phyloP scores from a whole-genome alignment of 2,329 filamentous ascomycete genomes.

The Ramichloridium luteum region DNA sequence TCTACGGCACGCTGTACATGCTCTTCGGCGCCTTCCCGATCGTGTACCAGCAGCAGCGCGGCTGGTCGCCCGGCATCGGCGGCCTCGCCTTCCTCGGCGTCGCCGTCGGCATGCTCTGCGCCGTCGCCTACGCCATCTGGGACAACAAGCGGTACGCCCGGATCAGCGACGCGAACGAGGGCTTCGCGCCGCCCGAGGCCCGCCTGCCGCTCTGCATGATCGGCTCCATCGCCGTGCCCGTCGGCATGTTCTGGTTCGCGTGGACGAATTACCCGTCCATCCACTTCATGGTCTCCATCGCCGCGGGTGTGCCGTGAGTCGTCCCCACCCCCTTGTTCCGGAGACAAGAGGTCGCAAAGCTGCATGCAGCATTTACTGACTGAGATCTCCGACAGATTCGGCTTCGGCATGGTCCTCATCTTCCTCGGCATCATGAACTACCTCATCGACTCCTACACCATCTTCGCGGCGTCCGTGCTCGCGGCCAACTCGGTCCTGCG shows the following conservation, averaged over 20 bases:
- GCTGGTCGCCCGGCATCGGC: constrained; percentile 47
- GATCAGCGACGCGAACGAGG: constrained; percentile 35
- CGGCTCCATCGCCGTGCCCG: constrained; percentile 49
- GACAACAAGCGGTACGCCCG: constrained; percentile 42
- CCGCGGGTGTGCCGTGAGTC: constrained; percentile 34
- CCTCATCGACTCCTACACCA: constrained; percentile 49
- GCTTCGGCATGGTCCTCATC: constrained; percentile 50
- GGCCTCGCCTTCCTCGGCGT: constrained; percentile 58
- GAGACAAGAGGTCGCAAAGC: constrained; percentile 15
- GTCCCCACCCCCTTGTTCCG: constrained; percentile 19
- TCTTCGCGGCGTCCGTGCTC: constrained; percentile 58
- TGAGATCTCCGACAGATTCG: constrained; percentile 29
- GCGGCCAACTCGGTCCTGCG: constrained; percentile 71
- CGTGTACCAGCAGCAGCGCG: constrained; percentile 48
- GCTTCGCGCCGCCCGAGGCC: constrained; percentile 53
- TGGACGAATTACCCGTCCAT: constrained; percentile 49
- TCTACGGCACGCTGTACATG: constrained; percentile 37
- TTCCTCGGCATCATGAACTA: constrained; percentile 57
- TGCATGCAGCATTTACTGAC: too few relatives aligned
- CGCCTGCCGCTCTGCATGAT: constrained; percentile 51
- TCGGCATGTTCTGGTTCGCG: constrained; percentile 56
- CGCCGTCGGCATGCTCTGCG: constrained; percentile 51
- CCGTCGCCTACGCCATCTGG: constrained; percentile 43
- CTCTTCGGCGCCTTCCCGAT: constrained; percentile 39
- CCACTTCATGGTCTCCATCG: constrained; percentile 44